Conservation (phyloP, 1,284 basidiomycete genomes). For the Ganoderma leucocontextum region DNA sequence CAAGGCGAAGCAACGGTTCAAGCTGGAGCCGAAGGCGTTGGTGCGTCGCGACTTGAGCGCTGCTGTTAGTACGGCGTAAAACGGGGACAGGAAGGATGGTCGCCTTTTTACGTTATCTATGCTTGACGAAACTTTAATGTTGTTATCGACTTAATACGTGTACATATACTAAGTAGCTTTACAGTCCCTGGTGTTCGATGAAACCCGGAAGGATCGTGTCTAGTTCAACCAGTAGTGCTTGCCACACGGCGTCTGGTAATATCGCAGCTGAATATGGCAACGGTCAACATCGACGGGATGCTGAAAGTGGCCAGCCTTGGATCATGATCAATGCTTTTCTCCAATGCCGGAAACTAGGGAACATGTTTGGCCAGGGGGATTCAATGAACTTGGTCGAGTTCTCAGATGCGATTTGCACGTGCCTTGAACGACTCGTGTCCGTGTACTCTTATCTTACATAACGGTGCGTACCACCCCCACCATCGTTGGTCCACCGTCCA, state of each 20-base stretch:
- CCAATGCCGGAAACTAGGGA: background rate
- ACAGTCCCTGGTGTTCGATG: background rate
- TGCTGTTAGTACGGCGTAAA: background rate
- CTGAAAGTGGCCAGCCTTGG: background rate
- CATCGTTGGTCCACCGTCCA: background rate
- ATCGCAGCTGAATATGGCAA: too few species aligned
- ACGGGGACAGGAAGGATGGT: background rate
- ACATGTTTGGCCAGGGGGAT: background rate
- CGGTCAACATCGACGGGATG: background rate
- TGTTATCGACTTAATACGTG: background rate
- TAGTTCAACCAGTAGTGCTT: background rate
- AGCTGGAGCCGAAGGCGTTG: slow-evolving; percentile 49
- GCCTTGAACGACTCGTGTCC: too few species aligned
- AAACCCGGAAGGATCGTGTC: background rate
- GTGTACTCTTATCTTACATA: background rate
- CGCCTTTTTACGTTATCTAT: background rate
- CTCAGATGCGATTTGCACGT: background rate
- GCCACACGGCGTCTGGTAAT: too few species aligned
- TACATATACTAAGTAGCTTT: background rate
- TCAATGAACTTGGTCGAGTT: background rate
- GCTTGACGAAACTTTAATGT: background rate
- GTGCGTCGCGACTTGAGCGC: slow-evolving; percentile 18
- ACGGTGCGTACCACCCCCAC: background rate
- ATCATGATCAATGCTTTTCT: background rate
- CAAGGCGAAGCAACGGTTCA: slow-evolving; percentile 52